Conservation (phyloP, 352 stramenopile species). For the Pilasporangium apinafurcum region DNA sequence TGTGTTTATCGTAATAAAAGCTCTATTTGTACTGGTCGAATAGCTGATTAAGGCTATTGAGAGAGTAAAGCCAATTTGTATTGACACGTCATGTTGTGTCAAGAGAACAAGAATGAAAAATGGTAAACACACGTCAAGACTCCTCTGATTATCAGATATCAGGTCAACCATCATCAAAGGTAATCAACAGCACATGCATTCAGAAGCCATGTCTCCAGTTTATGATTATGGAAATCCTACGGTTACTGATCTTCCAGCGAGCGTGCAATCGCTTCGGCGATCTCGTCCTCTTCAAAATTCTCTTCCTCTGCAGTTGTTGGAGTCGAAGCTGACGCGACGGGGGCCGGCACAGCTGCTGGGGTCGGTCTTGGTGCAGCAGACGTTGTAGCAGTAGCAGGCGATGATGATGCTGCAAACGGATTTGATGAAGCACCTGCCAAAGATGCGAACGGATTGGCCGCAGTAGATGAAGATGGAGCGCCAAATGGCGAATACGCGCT, state of each 20-base stretch:
- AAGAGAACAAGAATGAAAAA: background rate
- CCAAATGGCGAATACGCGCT: constrained; percentile 30
- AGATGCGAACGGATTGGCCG: constrained; percentile 32
- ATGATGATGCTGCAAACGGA: constrained; percentile 20
- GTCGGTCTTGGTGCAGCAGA: constrained; percentile 5
- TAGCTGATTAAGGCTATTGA: no score
- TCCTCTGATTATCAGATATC: background rate
- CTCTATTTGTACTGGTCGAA: constrained; percentile 10
- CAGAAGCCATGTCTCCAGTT: no score
- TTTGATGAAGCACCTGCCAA: constrained; percentile 2
- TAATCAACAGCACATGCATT: no score
- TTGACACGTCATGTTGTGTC: constrained; percentile 1
- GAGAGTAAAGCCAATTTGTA: no score
- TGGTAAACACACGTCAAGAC: constrained; percentile 6
- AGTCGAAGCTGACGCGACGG: constrained; percentile 7
- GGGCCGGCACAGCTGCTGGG: background rate
- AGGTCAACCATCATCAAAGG: background rate
- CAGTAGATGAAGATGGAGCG: constrained; percentile 9
- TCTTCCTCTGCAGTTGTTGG: constrained; percentile 11
- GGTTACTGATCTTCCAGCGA: constrained; percentile 68
- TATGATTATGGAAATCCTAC: background rate
- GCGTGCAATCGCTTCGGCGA: constrained; percentile 68
- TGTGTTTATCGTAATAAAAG: no score
- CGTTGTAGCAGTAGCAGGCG: constrained; percentile 3
- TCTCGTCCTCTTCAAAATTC: constrained; percentile 69